Percentiles rank a stretch among this genome's conserved stretches.
Evolutionary conservation across 2,329 filamentous ascomycete species (phyloP).

Genomic region (Proliferodiscus dingleyae): DNA sequence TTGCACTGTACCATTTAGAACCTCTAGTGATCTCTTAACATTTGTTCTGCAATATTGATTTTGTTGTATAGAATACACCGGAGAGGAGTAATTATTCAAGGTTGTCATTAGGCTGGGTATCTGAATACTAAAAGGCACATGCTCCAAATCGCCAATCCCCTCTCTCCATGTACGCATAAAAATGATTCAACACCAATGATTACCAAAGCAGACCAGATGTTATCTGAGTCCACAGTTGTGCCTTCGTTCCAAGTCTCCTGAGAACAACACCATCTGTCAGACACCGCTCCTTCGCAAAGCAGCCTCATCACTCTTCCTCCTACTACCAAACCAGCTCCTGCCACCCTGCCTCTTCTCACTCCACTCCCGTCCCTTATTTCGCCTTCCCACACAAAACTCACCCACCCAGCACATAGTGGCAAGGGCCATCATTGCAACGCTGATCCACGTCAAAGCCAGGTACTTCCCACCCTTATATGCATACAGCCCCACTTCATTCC

Average conservation of each 20-base stretch:
- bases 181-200: neutral
- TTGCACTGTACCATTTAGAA: too few species aligned
- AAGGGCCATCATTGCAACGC: slow-evolving; percentile 41
- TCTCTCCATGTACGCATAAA: too few species aligned
- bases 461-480: slow-evolving; percentile 47
- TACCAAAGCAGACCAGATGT: neutral
- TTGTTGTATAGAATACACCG: too few species aligned
- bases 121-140: neutral
- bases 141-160: neutral
- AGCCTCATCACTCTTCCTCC: slow-evolving; percentile 20
- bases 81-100: neutral
- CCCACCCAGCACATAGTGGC: slow-evolving; percentile 27
- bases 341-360: slow-evolving; percentile 21
- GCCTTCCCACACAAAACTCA: slow-evolving; percentile 26
- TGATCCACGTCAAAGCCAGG: slow-evolving; percentile 55
- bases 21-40: too few species aligned
- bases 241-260: too few species aligned
- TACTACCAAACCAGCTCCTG: slow-evolving; percentile 3
- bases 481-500: slow-evolving; percentile 28
- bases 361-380: slow-evolving; percentile 19
- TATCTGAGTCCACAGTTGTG: too few species aligned
- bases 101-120: neutral
- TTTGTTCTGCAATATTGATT: too few species aligned
- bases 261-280: slow-evolving; percentile 2
- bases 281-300: slow-evolving; percentile 19